Evolutionary conservation across 2,329 filamentous ascomycete species (phyloP), one percentile per base, ranked within the genome.

Genomic region (Penicillium sp.): DNA sequence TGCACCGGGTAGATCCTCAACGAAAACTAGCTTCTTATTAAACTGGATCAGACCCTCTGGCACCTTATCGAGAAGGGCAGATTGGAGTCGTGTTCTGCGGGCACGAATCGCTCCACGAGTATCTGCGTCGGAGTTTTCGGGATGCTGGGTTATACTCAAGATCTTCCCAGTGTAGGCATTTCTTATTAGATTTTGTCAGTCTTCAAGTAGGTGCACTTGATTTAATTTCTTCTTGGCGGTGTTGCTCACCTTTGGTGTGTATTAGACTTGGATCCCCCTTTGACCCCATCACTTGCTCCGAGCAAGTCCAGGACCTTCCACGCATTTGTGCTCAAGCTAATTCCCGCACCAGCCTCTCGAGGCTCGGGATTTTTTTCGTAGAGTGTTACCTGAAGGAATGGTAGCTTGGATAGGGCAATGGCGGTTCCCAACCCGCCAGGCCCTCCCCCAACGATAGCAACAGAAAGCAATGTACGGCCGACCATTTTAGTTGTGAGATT

Each of bases 291-390:
- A 4, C 74, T 77, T 2, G 75, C 78, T 10, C 78, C 80, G 3
- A 82, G 69, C 27, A 81, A 61, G 46, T 78, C 77, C 16, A 83
- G 65, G 5, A 81, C 76, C 45, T 73, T 78, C 80, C 79, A 82
- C 14, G 75, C 75, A 62, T 82, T 81, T 8, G 74, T 68, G 1
- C 75, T 74, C 16, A 82, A 76, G 46, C 72, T 76, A 54, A 82
- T 80, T 0, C 80, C 80, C 0, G 79, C 79, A 0, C 80, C 80
- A 5, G 80, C 75, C 61, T 82, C 80, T 31, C 78, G 67, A n/a
- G 82, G 64, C 19, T 77, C 68, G 7, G 60, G 69, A 1, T 78
- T 78, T 55, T 81, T 74, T 57, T 82, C 80, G 51, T 80, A 82
- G 1, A 82, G 61, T 0, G 67, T 73, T 3, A 79, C 72, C 19